These are phyloP conservation scores for Psidium guajava DNA, from an alignment of 345 rosid genomes.

Conservation along the genomic window DNA sequence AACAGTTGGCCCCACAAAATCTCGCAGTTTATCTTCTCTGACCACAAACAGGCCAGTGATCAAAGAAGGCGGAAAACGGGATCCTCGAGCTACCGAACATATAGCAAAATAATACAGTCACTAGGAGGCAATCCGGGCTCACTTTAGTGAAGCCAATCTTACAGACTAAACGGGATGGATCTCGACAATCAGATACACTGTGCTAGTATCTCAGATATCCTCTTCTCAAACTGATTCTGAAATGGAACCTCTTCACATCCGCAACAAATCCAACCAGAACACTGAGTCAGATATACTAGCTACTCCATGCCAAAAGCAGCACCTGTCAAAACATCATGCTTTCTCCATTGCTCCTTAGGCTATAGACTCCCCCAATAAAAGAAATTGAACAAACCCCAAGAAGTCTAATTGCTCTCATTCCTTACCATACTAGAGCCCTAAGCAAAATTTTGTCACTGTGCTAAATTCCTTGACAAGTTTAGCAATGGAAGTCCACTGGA, in stretches of 20 bases:
- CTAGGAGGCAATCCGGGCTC: background rate
- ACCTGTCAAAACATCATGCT: background rate
- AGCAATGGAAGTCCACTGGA: background rate
- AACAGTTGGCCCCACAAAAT: too few relatives aligned
- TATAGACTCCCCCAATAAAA: background rate
- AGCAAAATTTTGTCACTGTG: background rate
- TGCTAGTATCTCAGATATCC: background rate
- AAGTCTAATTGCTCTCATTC: background rate
- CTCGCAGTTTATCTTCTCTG: background rate
- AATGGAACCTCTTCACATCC: background rate
- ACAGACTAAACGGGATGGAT: background rate
- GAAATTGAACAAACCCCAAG: background rate
- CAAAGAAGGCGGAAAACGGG: background rate
- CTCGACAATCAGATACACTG: background rate
- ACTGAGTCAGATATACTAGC: background rate
- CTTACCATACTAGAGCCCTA: background rate
- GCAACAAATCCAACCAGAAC: background rate
- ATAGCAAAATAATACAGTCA: background rate
- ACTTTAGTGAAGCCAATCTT: background rate
- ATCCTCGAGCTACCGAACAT: background rate
- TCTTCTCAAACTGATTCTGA: background rate
- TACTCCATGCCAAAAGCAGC: background rate
- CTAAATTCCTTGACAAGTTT: background rate
- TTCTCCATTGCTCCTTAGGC: background rate
- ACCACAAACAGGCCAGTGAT: background rate